Evolutionary conservation across 2,329 filamentous ascomycete species (phyloP).

Genomic region (Teratosphaeria pseudoeucalypti): DNA sequence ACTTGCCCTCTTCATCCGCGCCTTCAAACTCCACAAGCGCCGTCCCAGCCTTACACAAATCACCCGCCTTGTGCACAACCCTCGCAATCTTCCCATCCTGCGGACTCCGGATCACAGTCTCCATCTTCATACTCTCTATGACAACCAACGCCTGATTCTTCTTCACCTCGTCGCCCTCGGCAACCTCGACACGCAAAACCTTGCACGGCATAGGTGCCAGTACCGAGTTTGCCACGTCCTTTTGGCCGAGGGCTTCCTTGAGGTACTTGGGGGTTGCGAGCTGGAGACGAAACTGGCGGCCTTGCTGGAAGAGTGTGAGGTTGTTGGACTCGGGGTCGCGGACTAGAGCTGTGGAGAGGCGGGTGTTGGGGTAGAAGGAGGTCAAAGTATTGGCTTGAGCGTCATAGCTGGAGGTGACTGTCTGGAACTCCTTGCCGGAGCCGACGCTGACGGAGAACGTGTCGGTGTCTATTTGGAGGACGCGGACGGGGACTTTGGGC

Average conservation of each 20-base stretch:
- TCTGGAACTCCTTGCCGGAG: conserved; percentile 6
- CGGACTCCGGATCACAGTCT: conserved; percentile 44
- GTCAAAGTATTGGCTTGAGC: conserved; percentile 44
- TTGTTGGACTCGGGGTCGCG: conserved; percentile 46
- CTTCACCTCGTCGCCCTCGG: conserved; percentile 68
- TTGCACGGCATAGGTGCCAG: conserved; percentile 96
- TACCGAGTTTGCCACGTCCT: conserved; percentile 71
- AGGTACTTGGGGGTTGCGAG: conserved; percentile 63
- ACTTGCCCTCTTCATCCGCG: conserved; percentile 4
- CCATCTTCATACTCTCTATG: conserved; percentile 46
- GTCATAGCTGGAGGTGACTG: conserved; percentile 38
- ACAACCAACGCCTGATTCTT: conserved; percentile 84
- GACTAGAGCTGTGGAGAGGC: conserved; percentile 71
- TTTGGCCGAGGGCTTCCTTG: conserved; percentile 74
- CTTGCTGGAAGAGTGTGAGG: conserved; percentile 62
- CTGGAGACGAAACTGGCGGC: conserved; percentile 46
- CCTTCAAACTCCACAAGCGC: conserved; percentile 36
- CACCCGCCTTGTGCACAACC: conserved; percentile 40
- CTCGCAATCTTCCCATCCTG: conserved; percentile 36
- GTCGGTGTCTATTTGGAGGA: conserved; percentile 42
- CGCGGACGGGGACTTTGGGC: conserved; percentile 28
- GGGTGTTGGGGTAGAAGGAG: conserved; percentile 71
- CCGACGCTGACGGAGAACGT: conserved; percentile 40
- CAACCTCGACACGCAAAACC: conserved; percentile 78
- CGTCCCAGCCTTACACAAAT: conserved; percentile 37